A percentile compares a stretch with the other conserved stretches of the same genome.
Conservation (phyloP, 1,284 basidiomycete species). For the Termitomyces sp. region DNA sequence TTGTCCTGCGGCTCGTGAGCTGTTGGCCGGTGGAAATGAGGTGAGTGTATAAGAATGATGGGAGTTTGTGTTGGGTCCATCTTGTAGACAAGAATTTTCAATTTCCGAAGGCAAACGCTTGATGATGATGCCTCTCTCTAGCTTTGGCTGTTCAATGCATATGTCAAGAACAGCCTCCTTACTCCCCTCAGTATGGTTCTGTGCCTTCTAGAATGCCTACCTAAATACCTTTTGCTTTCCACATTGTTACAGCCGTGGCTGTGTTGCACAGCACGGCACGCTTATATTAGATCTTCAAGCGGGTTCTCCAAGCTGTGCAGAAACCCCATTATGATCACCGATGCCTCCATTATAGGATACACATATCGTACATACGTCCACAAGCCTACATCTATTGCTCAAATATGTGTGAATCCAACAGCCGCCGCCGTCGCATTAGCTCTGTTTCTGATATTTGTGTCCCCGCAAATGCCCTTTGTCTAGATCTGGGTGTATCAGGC, state of each 20-base stretch:
- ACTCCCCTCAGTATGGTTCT: background rate
- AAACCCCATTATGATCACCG: constrained; percentile 15
- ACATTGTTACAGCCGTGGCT: constrained; percentile 20
- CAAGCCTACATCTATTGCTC: constrained; percentile 24
- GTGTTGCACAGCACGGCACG: constrained; percentile 29
- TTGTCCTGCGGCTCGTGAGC: constrained; percentile 23
- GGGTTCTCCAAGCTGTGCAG: constrained; percentile 24
- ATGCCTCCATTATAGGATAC: constrained; percentile 9
- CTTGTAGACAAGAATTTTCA: constrained; percentile 21
- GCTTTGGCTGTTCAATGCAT: constrained; percentile 4
- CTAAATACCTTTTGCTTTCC: background rate
- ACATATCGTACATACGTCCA: background rate
- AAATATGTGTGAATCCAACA: constrained; percentile 61
- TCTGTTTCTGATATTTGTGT: constrained; percentile 74
- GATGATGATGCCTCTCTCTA: constrained; percentile 9
- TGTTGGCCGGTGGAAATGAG: constrained; percentile 21
- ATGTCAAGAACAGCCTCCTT: constrained; percentile 16
- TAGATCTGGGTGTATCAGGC: constrained; percentile 27
- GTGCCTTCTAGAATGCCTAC: background rate
- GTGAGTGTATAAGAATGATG: constrained; percentile 22
- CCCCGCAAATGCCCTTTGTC: constrained; percentile 42
- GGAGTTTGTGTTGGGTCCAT: constrained; percentile 23
- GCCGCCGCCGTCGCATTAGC: constrained; percentile 69
- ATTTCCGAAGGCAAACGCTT: constrained; percentile 21
- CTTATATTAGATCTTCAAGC: constrained; percentile 27